Evolutionary conservation across 225 moss, liverwort and hornwort species (phyloP), one percentile per base, ranked within the genome.

Genomic region (Neckera pumila): DNA sequence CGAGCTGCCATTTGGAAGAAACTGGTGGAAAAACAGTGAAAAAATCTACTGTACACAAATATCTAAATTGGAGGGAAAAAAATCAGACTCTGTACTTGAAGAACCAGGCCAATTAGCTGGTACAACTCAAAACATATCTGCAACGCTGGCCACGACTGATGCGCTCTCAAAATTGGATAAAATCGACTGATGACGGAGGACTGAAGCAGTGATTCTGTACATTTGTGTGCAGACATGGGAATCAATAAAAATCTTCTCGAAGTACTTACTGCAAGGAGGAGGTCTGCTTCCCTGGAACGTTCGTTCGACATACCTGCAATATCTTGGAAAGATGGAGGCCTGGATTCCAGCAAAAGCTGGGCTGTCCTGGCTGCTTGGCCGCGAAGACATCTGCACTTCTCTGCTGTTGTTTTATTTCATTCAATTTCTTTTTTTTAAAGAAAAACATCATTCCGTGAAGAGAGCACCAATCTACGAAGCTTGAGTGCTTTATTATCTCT

Each of bases 101-200:
- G 14, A 45, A 3, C 2, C 11, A 31, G 30, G 7, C 33, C 33
- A 7, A 19, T 4, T 31, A 49, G 33, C 5, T 21, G 2, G 21
- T 12, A 3, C 2, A 49, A 1, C 21, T 31, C 20, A 2, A 0
- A 3, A 51, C 14, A 53, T 14, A 22, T 76, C 34, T 2, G 36
- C 76, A 23, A 53, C 49, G 53, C 76, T 22, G 53, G 53, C 76
- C 76, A 76, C 76, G 36, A 76, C 20, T 23, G 56, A 16, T n/a
- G 33, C 51, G 5, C 34, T 56, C 15, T n/a, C 9, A 0, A 9
- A n/a, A n/a, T n/a, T 25, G n/a, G 16, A 77, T n/a, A 7, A 77
- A 15, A 2, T 40, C 7, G 25, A 25, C 45, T 10, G 74, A 75
- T 49, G 21, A n/a, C n/a, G n/a, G n/a, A 54, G 22, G 45, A 45